Conservation (phyloP, 345 rosid species). For the Eucalyptus regnans region DNA sequence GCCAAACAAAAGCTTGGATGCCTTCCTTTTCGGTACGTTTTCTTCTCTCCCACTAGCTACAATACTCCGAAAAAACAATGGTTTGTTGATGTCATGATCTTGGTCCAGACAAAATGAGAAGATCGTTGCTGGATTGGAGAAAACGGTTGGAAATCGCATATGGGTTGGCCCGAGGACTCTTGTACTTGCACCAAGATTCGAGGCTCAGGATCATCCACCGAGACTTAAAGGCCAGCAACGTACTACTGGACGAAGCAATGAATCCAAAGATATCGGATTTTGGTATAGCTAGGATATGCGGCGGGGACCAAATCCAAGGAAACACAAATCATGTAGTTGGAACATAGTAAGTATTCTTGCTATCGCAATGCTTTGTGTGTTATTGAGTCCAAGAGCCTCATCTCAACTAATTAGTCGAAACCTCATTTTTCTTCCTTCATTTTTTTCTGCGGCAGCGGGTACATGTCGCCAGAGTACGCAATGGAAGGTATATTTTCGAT, state of each 20-base stretch:
- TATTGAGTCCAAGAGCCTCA: neutral
- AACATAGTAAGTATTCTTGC: conserved; percentile 36
- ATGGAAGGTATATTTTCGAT: too few species aligned
- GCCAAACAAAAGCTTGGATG: conserved; percentile 33
- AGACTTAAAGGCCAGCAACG: conserved; percentile 60
- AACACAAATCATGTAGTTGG: conserved; percentile 47
- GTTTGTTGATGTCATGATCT: neutral
- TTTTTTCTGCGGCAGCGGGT: too few species aligned
- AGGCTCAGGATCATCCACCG: conserved; percentile 67
- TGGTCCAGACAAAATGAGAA: neutral
- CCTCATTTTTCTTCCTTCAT: too few species aligned
- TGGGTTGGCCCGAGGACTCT: conserved; percentile 54
- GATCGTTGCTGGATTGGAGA: conserved; percentile 26
- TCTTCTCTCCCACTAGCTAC: neutral
- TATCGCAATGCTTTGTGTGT: neutral
- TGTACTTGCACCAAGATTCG: conserved; percentile 66
- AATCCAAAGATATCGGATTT: conserved; percentile 64
- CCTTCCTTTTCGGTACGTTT: conserved; percentile 11
- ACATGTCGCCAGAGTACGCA: too few species aligned
- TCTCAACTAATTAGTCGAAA: too few species aligned
- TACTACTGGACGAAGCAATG: conserved; percentile 36
- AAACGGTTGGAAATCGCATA: conserved; percentile 34
- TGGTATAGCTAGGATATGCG: conserved; percentile 54
- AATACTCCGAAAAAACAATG: neutral
- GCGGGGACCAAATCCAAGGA: conserved; percentile 34